These are phyloP conservation scores for Phytophthora foliorum DNA, from an alignment of 352 stramenopile species.

Conservation along the genomic window DNA sequence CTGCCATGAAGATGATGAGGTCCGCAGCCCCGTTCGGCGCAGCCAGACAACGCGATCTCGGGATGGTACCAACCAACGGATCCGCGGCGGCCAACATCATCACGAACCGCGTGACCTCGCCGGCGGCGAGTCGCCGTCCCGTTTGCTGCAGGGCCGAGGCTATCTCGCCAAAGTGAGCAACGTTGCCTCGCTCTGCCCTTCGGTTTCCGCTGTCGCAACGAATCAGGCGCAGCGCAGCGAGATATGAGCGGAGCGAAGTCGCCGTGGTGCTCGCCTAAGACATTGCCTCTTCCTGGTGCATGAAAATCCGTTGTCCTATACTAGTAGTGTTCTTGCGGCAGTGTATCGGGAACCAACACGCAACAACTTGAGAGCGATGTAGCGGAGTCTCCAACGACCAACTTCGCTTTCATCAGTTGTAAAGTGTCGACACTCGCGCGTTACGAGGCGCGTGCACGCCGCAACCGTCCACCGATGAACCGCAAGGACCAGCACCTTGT, in stretches of 20 bases:
- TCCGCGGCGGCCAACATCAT: constrained; percentile 7
- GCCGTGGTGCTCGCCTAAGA: constrained; percentile 10
- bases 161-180: constrained; percentile 11
- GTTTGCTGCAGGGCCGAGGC: constrained; percentile 9
- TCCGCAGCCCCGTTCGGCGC: constrained; percentile 15
- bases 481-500: not conserved
- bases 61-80: constrained; percentile 16
- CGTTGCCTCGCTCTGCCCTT: constrained; percentile 10
- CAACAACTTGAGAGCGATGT: no score
- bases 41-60: constrained; percentile 17
- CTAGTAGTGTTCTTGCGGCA: no score
- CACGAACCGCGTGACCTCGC: constrained; percentile 15
- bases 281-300: not conserved
- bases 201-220: constrained; percentile 9
- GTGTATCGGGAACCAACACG: no score
- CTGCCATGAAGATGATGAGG: constrained; percentile 1
- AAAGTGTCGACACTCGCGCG: no score
- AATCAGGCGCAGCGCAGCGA: constrained; percentile 10
- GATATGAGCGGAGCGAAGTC: not conserved
- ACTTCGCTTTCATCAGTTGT: no score
- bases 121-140: not conserved
- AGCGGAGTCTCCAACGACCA: no score
- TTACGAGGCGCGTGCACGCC: no score
- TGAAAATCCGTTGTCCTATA: no score
- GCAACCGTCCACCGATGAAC: not conserved